A percentile compares a stretch with the other conserved stretches of the same genome.
These are phyloP conservation scores for Prinsepia uniflora DNA, from an alignment of 306 rosid species.

Conservation along the genomic window DNA sequence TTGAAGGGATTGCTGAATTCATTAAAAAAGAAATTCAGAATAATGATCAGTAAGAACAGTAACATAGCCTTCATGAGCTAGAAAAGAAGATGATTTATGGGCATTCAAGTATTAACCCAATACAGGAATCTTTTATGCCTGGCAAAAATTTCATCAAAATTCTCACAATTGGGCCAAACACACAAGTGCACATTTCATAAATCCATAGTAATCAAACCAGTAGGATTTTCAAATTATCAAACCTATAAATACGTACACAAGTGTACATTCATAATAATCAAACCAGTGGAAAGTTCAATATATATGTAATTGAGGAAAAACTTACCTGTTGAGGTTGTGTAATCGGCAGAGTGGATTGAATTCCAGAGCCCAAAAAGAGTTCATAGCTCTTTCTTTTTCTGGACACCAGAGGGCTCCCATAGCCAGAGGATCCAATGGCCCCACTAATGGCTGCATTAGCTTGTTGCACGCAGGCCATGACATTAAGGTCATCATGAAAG, in stretches of 20 bases:
- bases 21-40: not conserved
- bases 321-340: conserved; percentile 49
- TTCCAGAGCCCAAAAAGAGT: conserved; percentile 34
- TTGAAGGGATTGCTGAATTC: not conserved
- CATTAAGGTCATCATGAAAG: conserved; percentile 40
- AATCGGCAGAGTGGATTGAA: conserved; percentile 31
- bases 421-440: conserved; percentile 52
- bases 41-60: not conserved
- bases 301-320: conserved; percentile 25
- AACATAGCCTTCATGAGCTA: conserved; percentile 1
- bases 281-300: conserved; percentile 14
- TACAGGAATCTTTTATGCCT: not conserved
- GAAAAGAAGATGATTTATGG: not conserved
- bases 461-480: conserved; percentile 41
- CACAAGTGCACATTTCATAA: not conserved
- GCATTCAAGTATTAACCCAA: not conserved
- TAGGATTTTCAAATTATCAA: too few species aligned
- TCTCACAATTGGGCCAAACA: not conserved
- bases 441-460: conserved; percentile 59
- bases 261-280: not conserved
- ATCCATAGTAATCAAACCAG: too few species aligned
- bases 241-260: not conserved
- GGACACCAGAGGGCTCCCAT: conserved; percentile 38
- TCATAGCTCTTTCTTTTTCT: conserved; percentile 50
- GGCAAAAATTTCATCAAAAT: not conserved